These are phyloP conservation scores for Suhomyces tanzawaensis DNA, from an alignment of 805 yeast species.

Conservation along the genomic window DNA sequence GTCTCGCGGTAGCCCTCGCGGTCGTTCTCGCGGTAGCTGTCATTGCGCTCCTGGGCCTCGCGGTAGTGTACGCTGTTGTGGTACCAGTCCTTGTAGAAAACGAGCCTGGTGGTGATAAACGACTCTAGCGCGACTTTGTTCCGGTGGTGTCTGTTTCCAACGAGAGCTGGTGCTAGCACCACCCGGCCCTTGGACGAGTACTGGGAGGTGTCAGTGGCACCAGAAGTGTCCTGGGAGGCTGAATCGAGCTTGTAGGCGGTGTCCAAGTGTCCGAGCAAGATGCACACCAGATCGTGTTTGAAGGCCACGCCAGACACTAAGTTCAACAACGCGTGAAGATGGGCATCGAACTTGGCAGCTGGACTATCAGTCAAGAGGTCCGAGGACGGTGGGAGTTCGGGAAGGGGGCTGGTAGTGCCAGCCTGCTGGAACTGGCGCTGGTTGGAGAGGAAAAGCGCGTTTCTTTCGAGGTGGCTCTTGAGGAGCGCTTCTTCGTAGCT, in stretches of 20 bases:
- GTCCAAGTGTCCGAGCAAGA: constrained; percentile 32
- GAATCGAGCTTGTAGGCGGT: constrained; percentile 18
- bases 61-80: constrained; percentile 10
- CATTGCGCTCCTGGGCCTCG: too few species aligned
- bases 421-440: constrained; percentile 18
- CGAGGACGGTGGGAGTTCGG: constrained; percentile 28
- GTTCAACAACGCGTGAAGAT: constrained; percentile 25
- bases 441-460: constrained; percentile 19
- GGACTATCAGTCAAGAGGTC: constrained; percentile 31
- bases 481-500: constrained; percentile 33
- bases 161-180: constrained; percentile 13
- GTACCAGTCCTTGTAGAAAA: constrained; percentile 39
- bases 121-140: constrained; percentile 13
- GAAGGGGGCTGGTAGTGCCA: constrained; percentile 22
- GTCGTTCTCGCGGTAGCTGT: not conserved
- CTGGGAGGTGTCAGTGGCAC: not conserved
- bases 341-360: constrained; percentile 27
- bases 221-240: not conserved
- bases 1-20: too few species aligned
- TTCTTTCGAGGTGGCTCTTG: constrained; percentile 29
- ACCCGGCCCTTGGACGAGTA: constrained; percentile 9
- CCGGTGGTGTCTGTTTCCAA: not conserved
- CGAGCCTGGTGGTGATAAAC: constrained; percentile 21
- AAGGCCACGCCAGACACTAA: constrained; percentile 22
- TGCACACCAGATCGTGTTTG: constrained; percentile 23